These are phyloP conservation scores for Vitis hybrid DNA, from an alignment of 177 flowering plant species.

Conservation along the genomic window DNA sequence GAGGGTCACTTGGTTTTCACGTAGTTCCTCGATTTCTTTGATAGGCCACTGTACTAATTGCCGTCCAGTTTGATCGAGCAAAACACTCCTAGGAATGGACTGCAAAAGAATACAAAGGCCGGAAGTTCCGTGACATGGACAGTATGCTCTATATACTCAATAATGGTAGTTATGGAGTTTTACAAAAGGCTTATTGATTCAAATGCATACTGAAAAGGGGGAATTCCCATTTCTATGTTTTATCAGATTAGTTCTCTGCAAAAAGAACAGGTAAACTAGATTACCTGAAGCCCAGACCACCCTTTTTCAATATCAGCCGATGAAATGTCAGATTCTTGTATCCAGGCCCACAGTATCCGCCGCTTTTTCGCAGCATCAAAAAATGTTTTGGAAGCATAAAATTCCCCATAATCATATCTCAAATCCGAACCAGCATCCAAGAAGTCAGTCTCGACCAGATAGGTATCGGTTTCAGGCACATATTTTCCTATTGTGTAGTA, in stretches of 20 bases:
- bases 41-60: constrained; percentile 43
- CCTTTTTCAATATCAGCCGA: constrained; percentile 8
- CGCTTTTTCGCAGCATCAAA: too few species aligned
- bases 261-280: neutral
- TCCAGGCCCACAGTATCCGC: too few species aligned
- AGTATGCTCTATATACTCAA: too few species aligned
- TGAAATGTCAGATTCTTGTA: constrained; percentile 9
- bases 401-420: too few species aligned
- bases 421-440: neutral
- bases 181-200: too few species aligned
- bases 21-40: constrained; percentile 23
- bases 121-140: too few species aligned
- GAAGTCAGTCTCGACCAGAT: neutral
- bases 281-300: constrained; percentile 22
- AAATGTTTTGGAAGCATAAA: too few species aligned
- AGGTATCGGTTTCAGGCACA: constrained; percentile 1
- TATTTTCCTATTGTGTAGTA: neutral
- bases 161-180: too few species aligned
- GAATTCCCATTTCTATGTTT: too few species aligned
- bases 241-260: too few species aligned
- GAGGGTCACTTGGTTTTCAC: constrained; percentile 7
- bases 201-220: too few species aligned
- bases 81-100: constrained; percentile 14
- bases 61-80: constrained; percentile 18
- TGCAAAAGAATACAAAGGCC: constrained; percentile 3